Conservation (phyloP, 169 alveolate genomes). For the Cryptosporidium viatorum region DNA sequence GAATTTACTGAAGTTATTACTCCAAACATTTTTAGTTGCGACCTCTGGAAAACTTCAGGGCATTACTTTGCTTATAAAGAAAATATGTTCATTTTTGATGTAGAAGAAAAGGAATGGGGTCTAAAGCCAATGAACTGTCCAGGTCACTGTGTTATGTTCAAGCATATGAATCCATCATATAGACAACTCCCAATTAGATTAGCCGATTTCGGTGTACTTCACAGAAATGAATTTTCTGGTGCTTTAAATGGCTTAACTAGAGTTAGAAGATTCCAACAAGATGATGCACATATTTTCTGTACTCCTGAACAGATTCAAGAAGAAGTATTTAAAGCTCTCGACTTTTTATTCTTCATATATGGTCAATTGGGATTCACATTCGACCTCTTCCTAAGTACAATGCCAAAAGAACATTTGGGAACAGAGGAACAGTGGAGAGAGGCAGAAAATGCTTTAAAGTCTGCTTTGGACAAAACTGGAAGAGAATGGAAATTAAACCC, state of each 20-base stretch:
- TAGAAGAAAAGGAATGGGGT: constrained; percentile 97
- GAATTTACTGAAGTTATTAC: constrained; percentile 95
- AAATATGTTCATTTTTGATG: constrained; percentile 91
- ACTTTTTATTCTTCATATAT: constrained; percentile 93
- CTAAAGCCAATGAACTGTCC: constrained; percentile 99
- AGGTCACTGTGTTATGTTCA: constrained; percentile 97
- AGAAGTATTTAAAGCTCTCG: constrained; percentile 92
- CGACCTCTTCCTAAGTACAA: constrained; percentile 94
- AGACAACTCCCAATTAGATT: constrained; percentile 97
- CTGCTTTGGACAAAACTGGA: constrained; percentile 93
- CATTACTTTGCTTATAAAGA: constrained; percentile 89
- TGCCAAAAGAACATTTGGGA: constrained; percentile 97
- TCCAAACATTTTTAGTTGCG: constrained; percentile 95
- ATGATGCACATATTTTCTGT: constrained; percentile 99
- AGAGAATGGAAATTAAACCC: constrained; percentile 94
- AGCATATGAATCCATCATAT: constrained; percentile 91
- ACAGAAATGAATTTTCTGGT: constrained; percentile 98
- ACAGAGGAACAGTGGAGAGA: constrained; percentile 93
- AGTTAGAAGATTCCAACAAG: constrained; percentile 99
- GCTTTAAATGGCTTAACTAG: constrained; percentile 97
- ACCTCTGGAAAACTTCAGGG: constrained; percentile 98
- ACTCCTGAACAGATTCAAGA: constrained; percentile 92
- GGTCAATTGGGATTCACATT: constrained; percentile 93
- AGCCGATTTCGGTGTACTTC: constrained; percentile 99
- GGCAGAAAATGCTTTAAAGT: constrained; percentile 94